Conservation (phyloP, 495 filamentous ascomycete genomes). For the Aspergillus coremiiformis region DNA sequence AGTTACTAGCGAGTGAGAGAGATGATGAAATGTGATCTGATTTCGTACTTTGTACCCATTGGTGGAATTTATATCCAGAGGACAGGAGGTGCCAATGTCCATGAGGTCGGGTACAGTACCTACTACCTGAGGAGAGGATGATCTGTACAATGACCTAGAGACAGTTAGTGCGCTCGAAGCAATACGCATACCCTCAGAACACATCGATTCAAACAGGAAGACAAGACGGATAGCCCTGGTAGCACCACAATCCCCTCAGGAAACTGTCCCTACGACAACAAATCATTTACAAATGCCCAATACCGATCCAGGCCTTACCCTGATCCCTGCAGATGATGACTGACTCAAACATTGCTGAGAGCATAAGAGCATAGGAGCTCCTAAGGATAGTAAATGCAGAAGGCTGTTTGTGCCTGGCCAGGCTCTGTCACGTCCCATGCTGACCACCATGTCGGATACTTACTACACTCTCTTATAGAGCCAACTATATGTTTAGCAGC, state of each 20-base stretch:
- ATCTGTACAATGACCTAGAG: background rate
- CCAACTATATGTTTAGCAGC: background rate
- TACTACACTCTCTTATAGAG: background rate
- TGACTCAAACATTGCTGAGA: background rate
- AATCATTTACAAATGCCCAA: background rate
- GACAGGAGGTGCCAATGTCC: too few relatives aligned
- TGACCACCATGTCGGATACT: constrained; percentile 9
- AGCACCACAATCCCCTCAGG: background rate
- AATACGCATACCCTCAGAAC: background rate
- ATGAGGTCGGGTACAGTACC: too few relatives aligned
- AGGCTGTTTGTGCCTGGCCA: constrained; percentile 3
- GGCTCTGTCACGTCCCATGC: constrained; percentile 7
- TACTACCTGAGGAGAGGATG: background rate
- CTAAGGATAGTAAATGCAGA: background rate
- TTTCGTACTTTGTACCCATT: background rate
- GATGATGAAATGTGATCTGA: background rate
- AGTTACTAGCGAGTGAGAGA: background rate
- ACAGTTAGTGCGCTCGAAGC: background rate
- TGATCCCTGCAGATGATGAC: background rate
- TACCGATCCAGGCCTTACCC: constrained; percentile 6
- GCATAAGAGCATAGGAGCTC: too few relatives aligned
- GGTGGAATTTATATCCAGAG: background rate
- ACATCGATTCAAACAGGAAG: background rate
- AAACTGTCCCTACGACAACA: background rate
- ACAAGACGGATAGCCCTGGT: too few relatives aligned